These are phyloP conservation scores for Papiliotrema nemorosa DNA, from an alignment of 1,284 basidiomycete species.

Conservation along the genomic window DNA sequence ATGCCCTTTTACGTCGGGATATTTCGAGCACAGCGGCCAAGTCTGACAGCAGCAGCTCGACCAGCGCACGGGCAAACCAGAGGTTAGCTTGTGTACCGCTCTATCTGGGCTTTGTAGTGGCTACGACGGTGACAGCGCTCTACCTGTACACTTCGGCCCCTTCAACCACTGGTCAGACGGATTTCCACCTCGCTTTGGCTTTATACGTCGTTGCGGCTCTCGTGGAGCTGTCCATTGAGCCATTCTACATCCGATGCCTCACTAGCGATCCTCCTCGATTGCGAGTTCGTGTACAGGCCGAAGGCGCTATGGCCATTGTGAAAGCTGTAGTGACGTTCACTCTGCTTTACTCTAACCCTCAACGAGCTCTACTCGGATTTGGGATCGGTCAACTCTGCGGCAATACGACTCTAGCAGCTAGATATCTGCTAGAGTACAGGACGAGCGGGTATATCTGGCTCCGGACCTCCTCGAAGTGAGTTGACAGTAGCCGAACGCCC, in stretches of 20 bases:
- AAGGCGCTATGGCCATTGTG: constrained; percentile 72
- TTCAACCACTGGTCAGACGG: constrained; percentile 59
- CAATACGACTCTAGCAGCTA: constrained; percentile 50
- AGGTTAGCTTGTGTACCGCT: constrained; percentile 44
- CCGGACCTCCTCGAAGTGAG: constrained; percentile 1
- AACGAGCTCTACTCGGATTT: constrained; percentile 69
- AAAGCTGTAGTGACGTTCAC: constrained; percentile 66
- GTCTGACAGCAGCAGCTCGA: neutral
- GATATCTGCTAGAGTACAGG: constrained; percentile 41
- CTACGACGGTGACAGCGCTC: constrained; percentile 54
- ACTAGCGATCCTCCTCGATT: constrained; percentile 56
- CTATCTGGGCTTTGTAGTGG: constrained; percentile 59
- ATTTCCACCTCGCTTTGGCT: constrained; percentile 62
- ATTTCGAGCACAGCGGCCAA: neutral
- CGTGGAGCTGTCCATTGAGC: constrained; percentile 74
- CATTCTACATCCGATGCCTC: constrained; percentile 75
- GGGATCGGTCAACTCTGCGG: constrained; percentile 75
- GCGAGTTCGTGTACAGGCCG: constrained; percentile 68
- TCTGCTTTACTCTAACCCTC: constrained; percentile 49
- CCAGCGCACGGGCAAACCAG: constrained; percentile 5
- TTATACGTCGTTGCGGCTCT: constrained; percentile 71
- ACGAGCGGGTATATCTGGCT: constrained; percentile 11
- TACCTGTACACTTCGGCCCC: constrained; percentile 56
- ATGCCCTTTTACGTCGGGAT: constrained; percentile 59
- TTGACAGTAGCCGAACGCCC: neutral